These are phyloP conservation scores for Alternaria angustiovoidea DNA, from an alignment of 2,329 filamentous ascomycete species.

Conservation along the genomic window DNA sequence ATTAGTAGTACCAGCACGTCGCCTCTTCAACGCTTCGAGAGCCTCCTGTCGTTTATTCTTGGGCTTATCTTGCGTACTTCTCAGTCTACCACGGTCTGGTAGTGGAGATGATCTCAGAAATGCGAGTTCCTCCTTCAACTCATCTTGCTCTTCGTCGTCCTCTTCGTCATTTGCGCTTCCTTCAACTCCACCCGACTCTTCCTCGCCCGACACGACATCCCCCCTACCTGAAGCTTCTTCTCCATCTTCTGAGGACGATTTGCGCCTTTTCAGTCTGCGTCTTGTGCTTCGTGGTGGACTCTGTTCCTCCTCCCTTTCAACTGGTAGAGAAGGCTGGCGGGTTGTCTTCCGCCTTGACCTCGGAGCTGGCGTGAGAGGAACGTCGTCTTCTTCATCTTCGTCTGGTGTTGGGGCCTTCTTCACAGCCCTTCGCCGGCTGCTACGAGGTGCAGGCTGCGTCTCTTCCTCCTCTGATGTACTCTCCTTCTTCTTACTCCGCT, in stretches of 20 bases:
- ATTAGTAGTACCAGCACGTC: constrained; percentile 45
- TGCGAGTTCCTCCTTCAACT: constrained; percentile 57
- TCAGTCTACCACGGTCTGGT: constrained; percentile 34
- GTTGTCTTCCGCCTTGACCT: background rate
- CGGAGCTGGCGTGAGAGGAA: constrained; percentile 1
- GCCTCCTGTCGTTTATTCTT: constrained; percentile 52
- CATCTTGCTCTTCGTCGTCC: constrained; percentile 44
- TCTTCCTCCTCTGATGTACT: constrained; percentile 2
- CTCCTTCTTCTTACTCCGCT: constrained; percentile 1
- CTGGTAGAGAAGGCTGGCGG: constrained; percentile 1
- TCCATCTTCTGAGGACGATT: constrained; percentile 12
- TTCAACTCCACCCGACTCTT: constrained; percentile 16
- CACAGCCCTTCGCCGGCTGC: constrained; percentile 12
- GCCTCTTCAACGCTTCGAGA: constrained; percentile 55
- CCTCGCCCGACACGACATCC: constrained; percentile 28
- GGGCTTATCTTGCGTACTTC: constrained; percentile 36
- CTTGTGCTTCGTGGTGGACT: constrained; percentile 11
- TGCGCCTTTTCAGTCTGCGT: constrained; percentile 12
- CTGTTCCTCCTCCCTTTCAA: constrained; percentile 8
- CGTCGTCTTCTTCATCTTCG: constrained; percentile 9
- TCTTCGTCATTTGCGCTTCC: constrained; percentile 10
- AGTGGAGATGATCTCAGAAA: constrained; percentile 51
- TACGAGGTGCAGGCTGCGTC: constrained; percentile 8
- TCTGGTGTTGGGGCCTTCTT: constrained; percentile 9
- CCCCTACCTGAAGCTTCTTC: constrained; percentile 14